phyloP scores from a whole-genome alignment of 1,139 yeast genomes.

The Diutina mesorugosa region DNA sequence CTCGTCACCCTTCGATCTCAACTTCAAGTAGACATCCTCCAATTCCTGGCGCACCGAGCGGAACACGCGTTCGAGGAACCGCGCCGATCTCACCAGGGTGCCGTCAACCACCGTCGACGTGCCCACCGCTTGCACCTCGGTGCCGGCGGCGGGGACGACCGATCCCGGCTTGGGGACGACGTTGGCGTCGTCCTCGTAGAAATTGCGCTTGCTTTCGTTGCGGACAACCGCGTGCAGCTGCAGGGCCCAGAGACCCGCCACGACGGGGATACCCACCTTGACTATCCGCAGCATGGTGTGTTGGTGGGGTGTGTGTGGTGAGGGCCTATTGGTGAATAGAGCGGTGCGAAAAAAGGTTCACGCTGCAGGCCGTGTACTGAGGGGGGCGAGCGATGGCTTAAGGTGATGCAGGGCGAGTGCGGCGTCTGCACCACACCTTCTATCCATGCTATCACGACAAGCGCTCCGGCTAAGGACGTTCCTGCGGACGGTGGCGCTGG shows the following conservation, averaged over 20 bases:
- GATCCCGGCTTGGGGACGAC: slow-evolving; percentile 44
- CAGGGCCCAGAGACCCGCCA: not conserved
- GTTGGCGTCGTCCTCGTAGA: slow-evolving; percentile 48
- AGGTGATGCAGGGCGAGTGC: not conserved
- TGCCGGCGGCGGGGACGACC: slow-evolving; percentile 27
- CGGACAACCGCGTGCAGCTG: not conserved
- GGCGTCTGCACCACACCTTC: not conserved
- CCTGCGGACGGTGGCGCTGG: not conserved
- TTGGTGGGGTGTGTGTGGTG: not conserved
- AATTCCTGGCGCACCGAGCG: slow-evolving; percentile 29
- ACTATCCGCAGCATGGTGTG: not conserved
- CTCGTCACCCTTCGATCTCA: slow-evolving; percentile 15
- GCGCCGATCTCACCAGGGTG: slow-evolving; percentile 42
- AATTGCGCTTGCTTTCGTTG: slow-evolving; percentile 23
- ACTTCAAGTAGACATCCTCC: slow-evolving; percentile 7
- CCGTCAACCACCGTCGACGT: slow-evolving; percentile 41
- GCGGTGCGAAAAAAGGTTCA: not conserved
- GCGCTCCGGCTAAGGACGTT: not conserved
- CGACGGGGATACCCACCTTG: not conserved
- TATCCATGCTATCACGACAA: not conserved
- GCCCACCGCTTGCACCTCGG: slow-evolving; percentile 29
- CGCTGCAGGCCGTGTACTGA: no score
- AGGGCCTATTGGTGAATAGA: not conserved
- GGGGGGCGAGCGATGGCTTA: no score
- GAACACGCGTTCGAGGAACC: slow-evolving; percentile 34